A percentile compares a stretch with the other conserved stretches of the same genome.
Conservation (phyloP, 345 rosid species). For the Eucalyptus cloeziana region DNA sequence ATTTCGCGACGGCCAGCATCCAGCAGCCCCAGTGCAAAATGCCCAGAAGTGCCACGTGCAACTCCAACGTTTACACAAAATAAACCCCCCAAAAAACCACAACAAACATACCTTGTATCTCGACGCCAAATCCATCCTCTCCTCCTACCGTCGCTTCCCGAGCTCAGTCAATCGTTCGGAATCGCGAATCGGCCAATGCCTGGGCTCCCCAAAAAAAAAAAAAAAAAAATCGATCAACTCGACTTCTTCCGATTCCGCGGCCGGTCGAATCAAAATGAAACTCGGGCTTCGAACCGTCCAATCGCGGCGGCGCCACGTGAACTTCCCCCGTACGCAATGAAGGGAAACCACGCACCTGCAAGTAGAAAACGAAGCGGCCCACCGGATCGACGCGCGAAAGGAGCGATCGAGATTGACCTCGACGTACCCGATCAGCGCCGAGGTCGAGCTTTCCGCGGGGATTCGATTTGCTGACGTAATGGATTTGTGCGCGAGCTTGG, state of each 20-base stretch:
- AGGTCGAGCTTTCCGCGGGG: background rate
- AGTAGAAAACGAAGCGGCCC: background rate
- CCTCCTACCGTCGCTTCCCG: background rate
- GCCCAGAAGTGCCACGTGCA: background rate
- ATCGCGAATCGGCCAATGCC: background rate
- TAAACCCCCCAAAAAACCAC: background rate
- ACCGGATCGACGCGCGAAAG: background rate
- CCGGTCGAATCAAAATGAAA: background rate
- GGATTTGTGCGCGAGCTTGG: background rate
- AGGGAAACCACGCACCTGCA: background rate
- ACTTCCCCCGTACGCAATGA: background rate
- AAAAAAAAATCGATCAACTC: background rate
- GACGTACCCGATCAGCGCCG: background rate
- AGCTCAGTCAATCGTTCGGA: background rate
- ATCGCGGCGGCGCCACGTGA: background rate
- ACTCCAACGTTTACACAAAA: background rate
- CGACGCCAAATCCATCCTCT: slow-evolving; percentile 73
- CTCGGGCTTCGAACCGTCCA: background rate
- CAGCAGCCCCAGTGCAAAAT: background rate
- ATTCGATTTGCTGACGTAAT: background rate
- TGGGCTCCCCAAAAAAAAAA: background rate
- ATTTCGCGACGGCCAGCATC: background rate
- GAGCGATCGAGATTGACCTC: background rate
- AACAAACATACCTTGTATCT: slow-evolving; percentile 58
- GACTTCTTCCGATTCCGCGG: background rate